A percentile compares a stretch with the other conserved stretches of the same genome.
These are phyloP conservation scores for Suhomyces taliae DNA, from an alignment of 1,139 yeast genomes.

Conservation along the genomic window DNA sequence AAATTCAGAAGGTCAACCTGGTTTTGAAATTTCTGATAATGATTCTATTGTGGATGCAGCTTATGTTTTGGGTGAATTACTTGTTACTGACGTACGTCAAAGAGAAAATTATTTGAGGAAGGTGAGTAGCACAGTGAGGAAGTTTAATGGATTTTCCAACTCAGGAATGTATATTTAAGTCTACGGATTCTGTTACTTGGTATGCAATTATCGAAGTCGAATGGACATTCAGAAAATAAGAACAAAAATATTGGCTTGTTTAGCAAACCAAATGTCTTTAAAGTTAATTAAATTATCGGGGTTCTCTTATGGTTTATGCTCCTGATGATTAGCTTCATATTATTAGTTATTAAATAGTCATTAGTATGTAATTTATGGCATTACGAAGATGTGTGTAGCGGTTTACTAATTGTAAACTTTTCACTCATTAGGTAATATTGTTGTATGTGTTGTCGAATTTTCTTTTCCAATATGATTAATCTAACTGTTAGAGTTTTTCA, in stretches of 20 bases:
- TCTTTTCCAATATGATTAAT: background rate
- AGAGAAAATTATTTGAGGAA: slow-evolving; percentile 22
- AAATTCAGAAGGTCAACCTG: slow-evolving; percentile 60
- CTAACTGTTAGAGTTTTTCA: slow-evolving; percentile 51
- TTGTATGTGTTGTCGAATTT: too few relatives aligned
- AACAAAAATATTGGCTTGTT: background rate
- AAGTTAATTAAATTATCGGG: too few relatives aligned
- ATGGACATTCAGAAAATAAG: background rate
- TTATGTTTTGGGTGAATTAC: slow-evolving; percentile 20
- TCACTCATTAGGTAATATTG: too few relatives aligned
- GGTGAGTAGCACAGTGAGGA: slow-evolving; percentile 33
- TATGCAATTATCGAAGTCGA: too few relatives aligned
- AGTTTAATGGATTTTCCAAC: slow-evolving; percentile 36
- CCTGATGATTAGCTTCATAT: too few relatives aligned
- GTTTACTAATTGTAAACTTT: too few relatives aligned
- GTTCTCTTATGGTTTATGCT: too few relatives aligned
- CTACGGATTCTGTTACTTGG: background rate
- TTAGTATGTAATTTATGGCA: too few relatives aligned
- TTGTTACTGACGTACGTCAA: slow-evolving; percentile 9
- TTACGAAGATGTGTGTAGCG: too few relatives aligned
- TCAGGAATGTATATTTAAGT: slow-evolving; percentile 41
- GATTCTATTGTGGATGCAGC: slow-evolving; percentile 41
- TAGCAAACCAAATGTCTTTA: too few relatives aligned
- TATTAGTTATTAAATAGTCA: too few relatives aligned
- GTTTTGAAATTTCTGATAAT: slow-evolving; percentile 44